phyloP scores from a whole-genome alignment of 2,329 filamentous ascomycete species.

The Botrytis fragariae region DNA sequence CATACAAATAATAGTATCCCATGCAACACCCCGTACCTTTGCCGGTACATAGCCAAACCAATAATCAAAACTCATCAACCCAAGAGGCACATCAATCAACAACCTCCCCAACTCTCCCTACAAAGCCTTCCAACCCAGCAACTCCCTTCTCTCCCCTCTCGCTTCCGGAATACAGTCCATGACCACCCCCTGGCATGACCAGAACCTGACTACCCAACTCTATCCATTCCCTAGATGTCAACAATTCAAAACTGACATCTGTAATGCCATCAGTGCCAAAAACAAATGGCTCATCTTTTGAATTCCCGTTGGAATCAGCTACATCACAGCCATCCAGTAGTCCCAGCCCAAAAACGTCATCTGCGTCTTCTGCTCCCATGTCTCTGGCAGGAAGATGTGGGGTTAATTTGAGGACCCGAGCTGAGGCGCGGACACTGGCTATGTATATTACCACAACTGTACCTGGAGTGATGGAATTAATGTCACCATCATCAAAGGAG shows the following conservation, averaged over 20 bases:
- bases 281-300: conserved; percentile 36
- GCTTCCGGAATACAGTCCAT: conserved; percentile 55
- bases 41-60: background rate
- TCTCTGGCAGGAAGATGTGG: conserved; percentile 30
- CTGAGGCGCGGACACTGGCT: conserved; percentile 80
- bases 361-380: conserved; percentile 31
- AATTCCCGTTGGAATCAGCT: conserved; percentile 40
- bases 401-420: conserved; percentile 61
- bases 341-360: conserved; percentile 58
- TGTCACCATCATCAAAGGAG: conserved; percentile 62
- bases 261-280: conserved; percentile 42
- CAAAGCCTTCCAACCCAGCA: conserved; percentile 67
- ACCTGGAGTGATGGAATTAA: conserved; percentile 62
- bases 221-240: conserved; percentile 70
- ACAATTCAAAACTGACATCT: conserved; percentile 64
- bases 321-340: conserved; percentile 47
- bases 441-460: conserved; percentile 79
- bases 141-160: conserved; percentile 52
- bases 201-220: conserved; percentile 68
- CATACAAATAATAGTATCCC: background rate
- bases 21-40: background rate
- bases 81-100: conserved; percentile 46
- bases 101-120: conserved; percentile 65
- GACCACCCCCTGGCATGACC: conserved; percentile 68
- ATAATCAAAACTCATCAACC: background rate